Evolutionary conservation across 345 rosid genomes (phyloP), one percentile per base, ranked within the genome.

Genomic region (Barbarea vulgaris): DNA sequence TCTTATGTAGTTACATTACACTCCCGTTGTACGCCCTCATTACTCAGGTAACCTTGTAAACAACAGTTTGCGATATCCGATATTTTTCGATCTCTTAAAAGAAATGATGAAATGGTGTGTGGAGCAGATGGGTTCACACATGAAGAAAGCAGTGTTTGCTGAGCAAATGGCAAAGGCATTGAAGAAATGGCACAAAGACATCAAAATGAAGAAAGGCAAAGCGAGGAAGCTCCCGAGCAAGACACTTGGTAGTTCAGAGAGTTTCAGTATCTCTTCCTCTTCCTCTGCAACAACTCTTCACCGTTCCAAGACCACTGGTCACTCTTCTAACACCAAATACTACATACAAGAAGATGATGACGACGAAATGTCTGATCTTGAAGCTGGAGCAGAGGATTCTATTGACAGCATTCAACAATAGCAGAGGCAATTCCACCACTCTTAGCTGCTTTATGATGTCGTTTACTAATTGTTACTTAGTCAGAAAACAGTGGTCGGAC

Each of bases 101-200:
- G 22, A 9, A 47, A 46, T 28, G 22, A 25, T 9, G 22, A 66
- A 33, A 22, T 46, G 50, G 55, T 56, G 24, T 51, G 19, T 56
- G 44, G 64, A 62, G 63, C 18, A 68, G 81, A 77, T 95, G 99
- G 99, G 97, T 69, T 84, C 96, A 2, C 76, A 70, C 61, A 90
- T 92, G 99, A 95, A 95, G 86, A 95, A 65, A 81, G 83, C 97
- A 27, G 84, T 93, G 64, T 95, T 95, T 53, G 97, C 88, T 66
- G 98, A 95, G 30, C 99, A 95, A 73, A 92, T 90, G 22, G 90
- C 94, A 5, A 92, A 83, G 77, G 99, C 99, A n/a, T 85, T 92
- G 1, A 92, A 89, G 87, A 89, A 84, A 18, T 95, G 99, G 99
- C 99, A 79, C 67, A 84, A 73, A 87, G 89, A 84, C 31, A 93